phyloP scores from a whole-genome alignment of 768 basidiomycete genomes.

The Xerocomellus intermedius region DNA sequence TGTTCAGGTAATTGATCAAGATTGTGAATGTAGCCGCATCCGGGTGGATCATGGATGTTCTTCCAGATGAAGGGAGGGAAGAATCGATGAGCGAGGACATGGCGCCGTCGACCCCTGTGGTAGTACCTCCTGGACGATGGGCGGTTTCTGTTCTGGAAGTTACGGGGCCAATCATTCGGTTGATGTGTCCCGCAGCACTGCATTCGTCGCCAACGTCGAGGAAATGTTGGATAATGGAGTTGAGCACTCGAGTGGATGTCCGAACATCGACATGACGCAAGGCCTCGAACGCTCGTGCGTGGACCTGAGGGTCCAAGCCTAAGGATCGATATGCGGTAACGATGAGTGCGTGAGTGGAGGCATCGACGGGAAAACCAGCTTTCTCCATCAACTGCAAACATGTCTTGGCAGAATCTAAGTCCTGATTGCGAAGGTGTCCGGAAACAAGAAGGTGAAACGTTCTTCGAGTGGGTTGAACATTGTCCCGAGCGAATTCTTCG shows the following conservation, averaged over 20 bases:
- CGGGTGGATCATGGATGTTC: slow-evolving; percentile 34
- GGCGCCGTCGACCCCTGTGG: slow-evolving; percentile 33
- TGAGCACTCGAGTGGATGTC: slow-evolving; percentile 56
- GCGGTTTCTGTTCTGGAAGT: slow-evolving; percentile 25
- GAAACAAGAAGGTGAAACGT: slow-evolving; percentile 71
- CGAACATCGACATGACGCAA: slow-evolving; percentile 41
- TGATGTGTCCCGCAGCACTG: slow-evolving; percentile 47
- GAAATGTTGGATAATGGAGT: slow-evolving; percentile 63
- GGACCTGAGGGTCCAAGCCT: slow-evolving; percentile 56
- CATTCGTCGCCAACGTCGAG: slow-evolving; percentile 54
- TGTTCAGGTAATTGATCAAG: slow-evolving; percentile 55
- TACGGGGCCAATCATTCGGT: slow-evolving; percentile 49
- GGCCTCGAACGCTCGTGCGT: slow-evolving; percentile 47
- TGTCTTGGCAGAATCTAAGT: slow-evolving; percentile 54
- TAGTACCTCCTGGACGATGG: slow-evolving; percentile 19
- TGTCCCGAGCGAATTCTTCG: slow-evolving; percentile 47
- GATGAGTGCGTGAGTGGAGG: slow-evolving; percentile 59
- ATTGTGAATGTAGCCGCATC: slow-evolving; percentile 62
- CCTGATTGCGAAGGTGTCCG: slow-evolving; percentile 66
- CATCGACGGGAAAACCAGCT: slow-evolving; percentile 52
- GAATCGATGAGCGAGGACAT: slow-evolving; percentile 2
- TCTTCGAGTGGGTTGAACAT: slow-evolving; percentile 50
- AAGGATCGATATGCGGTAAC: slow-evolving; percentile 56
- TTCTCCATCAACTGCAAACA: slow-evolving; percentile 56
- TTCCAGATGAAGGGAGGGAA: not conserved